Conservation (phyloP, 345 rosid genomes). For the Crucihimalaya himalaica region DNA sequence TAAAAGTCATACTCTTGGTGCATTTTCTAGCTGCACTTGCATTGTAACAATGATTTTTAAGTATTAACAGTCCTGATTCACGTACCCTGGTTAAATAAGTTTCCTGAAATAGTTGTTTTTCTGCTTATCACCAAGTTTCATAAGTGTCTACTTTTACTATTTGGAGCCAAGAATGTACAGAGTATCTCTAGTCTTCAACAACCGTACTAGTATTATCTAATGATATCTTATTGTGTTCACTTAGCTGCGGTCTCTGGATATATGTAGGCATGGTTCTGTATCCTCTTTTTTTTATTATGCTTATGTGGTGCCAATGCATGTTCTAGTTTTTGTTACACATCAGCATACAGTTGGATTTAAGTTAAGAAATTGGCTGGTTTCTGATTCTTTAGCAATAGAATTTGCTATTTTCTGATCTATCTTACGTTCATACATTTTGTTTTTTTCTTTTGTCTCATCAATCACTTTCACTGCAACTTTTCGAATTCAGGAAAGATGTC, state of each 20-base stretch:
- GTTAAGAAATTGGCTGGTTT: background rate
- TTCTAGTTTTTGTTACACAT: conserved; percentile 1
- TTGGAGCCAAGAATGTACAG: background rate
- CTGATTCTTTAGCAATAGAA: background rate
- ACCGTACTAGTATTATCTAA: conserved; percentile 4
- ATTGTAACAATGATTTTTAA: background rate
- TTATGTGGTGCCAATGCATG: conserved; percentile 1
- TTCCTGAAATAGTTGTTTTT: background rate
- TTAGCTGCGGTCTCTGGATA: background rate
- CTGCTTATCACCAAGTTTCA: background rate
- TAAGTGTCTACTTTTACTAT: background rate
- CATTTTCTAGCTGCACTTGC: conserved; percentile 4
- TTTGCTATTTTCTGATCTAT: background rate
- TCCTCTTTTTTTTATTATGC: background rate
- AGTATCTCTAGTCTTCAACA: background rate
- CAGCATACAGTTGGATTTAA: background rate
- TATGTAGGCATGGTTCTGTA: background rate
- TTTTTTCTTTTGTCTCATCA: background rate
- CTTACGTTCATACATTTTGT: background rate
- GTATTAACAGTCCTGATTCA: background rate
- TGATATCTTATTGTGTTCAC: background rate
- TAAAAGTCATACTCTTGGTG: background rate
- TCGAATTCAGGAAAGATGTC: conserved; percentile 57
- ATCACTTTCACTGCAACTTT: background rate
- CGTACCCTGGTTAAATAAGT: background rate